A percentile compares a stretch with the other conserved stretches of the same genome.
phyloP scores from a whole-genome alignment of 805 yeast genomes.

The Priceomyces melissophilus region DNA sequence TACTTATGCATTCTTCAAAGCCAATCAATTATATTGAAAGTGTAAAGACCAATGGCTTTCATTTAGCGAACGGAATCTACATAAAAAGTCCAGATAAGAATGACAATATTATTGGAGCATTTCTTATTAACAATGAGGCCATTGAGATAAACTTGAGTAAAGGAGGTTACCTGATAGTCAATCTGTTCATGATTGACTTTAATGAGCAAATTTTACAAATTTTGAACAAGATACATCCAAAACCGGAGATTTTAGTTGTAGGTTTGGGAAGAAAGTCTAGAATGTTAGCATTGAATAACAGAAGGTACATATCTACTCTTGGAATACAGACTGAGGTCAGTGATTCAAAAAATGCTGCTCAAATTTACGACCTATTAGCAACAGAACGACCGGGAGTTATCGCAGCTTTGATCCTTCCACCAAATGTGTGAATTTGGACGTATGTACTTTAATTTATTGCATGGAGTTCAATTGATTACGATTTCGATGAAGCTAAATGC shows the following conservation, averaged over 20 bases:
- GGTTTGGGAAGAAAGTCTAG: slow-evolving; percentile 69
- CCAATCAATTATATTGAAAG: slow-evolving; percentile 43
- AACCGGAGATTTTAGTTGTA: slow-evolving; percentile 70
- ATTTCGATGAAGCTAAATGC: too few species aligned
- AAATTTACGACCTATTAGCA: slow-evolving; percentile 69
- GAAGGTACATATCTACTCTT: slow-evolving; percentile 44
- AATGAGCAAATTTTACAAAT: slow-evolving; percentile 43
- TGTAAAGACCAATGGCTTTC: slow-evolving; percentile 52
- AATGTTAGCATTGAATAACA: slow-evolving; percentile 56
- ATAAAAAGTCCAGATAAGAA: slow-evolving; percentile 40
- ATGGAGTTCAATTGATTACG: not conserved
- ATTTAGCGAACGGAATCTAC: slow-evolving; percentile 52
- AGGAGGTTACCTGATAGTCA: slow-evolving; percentile 42
- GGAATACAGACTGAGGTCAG: slow-evolving; percentile 73
- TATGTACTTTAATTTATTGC: not conserved
- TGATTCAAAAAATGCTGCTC: slow-evolving; percentile 61
- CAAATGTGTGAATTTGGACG: slow-evolving; percentile 41
- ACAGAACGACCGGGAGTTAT: slow-evolving; percentile 75
- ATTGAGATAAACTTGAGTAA: slow-evolving; percentile 53
- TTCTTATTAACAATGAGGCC: slow-evolving; percentile 56
- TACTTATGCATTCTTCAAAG: slow-evolving; percentile 38
- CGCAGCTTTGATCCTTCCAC: slow-evolving; percentile 72
- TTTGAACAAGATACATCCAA: slow-evolving; percentile 60
- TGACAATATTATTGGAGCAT: slow-evolving; percentile 42
- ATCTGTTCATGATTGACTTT: slow-evolving; percentile 55